Evolutionary conservation across 306 rosid species (phyloP).

Genomic region (Cicer yamashitae): DNA sequence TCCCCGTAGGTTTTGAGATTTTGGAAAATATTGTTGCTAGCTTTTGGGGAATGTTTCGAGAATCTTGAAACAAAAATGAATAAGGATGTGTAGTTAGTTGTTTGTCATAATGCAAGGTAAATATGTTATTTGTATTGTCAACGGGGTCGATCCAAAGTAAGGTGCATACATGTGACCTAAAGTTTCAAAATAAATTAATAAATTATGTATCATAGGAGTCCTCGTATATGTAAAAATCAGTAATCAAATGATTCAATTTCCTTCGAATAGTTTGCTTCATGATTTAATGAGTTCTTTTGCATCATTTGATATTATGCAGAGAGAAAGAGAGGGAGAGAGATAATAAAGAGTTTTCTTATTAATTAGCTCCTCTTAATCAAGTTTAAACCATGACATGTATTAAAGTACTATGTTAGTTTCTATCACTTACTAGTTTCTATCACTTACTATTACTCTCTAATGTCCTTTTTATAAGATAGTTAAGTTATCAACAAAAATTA

Average conservation of each 20-base stretch:
- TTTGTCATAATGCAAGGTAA: constrained; percentile 17
- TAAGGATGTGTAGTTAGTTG: constrained; percentile 35
- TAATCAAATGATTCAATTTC: background rate
- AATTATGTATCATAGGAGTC: too few species aligned
- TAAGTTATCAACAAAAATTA: too few species aligned
- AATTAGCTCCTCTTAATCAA: background rate
- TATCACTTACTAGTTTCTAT: background rate
- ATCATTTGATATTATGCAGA: too few species aligned
- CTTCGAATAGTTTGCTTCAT: background rate
- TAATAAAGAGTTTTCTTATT: background rate
- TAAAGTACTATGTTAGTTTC: background rate
- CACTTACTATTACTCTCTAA: constrained; percentile 24
- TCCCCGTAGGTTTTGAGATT: constrained; percentile 32
- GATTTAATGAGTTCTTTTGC: background rate
- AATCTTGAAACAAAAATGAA: constrained; percentile 40
- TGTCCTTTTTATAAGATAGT: too few species aligned
- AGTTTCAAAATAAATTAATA: too few species aligned
- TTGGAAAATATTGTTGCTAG: constrained; percentile 29
- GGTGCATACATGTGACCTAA: too few species aligned
- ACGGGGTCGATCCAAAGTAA: too few species aligned
- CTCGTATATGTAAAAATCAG: too few species aligned
- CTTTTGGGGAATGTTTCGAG: constrained; percentile 43
- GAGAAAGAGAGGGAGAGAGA: too few species aligned
- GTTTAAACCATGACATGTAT: constrained; percentile 9
- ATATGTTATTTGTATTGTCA: constrained; percentile 34